Evolutionary conservation across 2,329 filamentous ascomycete genomes (phyloP).

Genomic region (Atkinsonella texensis): DNA sequence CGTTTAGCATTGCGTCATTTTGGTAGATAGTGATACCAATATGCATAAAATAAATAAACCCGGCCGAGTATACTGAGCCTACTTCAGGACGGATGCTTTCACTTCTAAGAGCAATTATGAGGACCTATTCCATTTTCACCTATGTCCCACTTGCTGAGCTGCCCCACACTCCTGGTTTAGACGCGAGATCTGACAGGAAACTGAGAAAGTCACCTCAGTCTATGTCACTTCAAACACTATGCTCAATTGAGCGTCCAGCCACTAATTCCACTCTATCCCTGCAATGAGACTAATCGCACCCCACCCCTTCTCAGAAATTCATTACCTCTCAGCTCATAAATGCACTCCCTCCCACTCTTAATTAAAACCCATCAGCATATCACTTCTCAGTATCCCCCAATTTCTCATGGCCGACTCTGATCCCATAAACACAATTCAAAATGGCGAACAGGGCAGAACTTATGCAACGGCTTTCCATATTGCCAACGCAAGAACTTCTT

Average conservation of each 20-base stretch:
- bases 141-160: background rate
- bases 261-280: no score
- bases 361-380: background rate
- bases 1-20: constrained; percentile 8
- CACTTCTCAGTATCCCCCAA: no score
- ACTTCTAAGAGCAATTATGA: no score
- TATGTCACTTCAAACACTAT: background rate
- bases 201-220: no score
- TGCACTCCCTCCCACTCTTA: constrained; percentile 1
- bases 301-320: background rate
- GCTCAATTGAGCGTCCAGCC: background rate
- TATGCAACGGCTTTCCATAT: constrained; percentile 8
- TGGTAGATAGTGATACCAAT: background rate
- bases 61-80: no score
- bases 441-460: constrained; percentile 11
- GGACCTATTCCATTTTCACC: no score
- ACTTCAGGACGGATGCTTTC: no score
- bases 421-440: background rate
- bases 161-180: no score
- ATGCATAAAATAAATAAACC: no score
- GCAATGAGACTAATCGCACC: background rate
- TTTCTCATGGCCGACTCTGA: background rate
- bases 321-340: background rate
- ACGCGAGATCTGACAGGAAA: no score
- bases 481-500: constrained; percentile 10